Evolutionary conservation across 176 grass and related monocot genomes (phyloP).

Genomic region (Rhynchospora breviuscula): DNA sequence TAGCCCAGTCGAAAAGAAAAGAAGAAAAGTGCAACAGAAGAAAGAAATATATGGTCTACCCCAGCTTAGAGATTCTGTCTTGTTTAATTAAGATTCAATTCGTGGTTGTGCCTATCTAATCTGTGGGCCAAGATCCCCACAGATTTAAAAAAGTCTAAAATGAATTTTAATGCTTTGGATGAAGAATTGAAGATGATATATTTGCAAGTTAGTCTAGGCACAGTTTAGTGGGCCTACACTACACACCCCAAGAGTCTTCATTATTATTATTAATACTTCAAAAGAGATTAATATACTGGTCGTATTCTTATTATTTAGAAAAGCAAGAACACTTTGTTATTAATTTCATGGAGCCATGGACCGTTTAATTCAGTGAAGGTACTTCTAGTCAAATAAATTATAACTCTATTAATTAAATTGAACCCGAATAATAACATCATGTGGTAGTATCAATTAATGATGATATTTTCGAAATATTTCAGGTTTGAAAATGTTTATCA

Average conservation of each 20-base stretch:
- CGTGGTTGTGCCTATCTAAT: background rate
- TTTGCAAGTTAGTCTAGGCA: background rate
- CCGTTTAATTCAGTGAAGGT: too few species aligned
- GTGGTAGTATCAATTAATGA: too few species aligned
- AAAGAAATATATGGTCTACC: background rate
- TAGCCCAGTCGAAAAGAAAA: background rate
- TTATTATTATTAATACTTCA: too few species aligned
- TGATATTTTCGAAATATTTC: too few species aligned
- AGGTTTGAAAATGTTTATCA: too few species aligned
- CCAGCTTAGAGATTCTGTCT: background rate
- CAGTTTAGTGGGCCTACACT: background rate
- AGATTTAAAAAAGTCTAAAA: background rate
- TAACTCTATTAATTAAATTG: too few species aligned
- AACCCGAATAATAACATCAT: too few species aligned
- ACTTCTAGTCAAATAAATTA: too few species aligned
- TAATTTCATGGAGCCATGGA: too few species aligned
- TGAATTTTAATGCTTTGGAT: background rate
- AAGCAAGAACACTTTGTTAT: background rate
- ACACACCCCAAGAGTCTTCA: background rate
- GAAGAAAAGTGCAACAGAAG: background rate
- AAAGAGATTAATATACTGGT: too few species aligned
- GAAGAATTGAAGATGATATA: background rate
- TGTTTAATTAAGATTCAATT: background rate
- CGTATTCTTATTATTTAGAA: background rate
- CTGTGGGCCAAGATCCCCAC: background rate